Conservation (phyloP, 352 stramenopile species). For the Globisporangium paroecandrum region DNA sequence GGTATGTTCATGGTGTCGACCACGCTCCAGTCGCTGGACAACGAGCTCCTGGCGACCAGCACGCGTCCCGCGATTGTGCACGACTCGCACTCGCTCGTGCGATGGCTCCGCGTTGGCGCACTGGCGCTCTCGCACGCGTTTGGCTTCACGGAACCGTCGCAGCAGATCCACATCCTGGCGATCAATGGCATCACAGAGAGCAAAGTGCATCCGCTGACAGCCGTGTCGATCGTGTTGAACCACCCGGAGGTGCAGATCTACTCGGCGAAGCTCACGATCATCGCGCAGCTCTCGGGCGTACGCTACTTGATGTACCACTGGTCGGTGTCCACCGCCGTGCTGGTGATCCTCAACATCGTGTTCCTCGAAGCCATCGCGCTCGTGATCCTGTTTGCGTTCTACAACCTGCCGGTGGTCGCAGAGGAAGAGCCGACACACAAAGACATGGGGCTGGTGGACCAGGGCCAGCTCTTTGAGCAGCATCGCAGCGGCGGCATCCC, state of each 20-base stretch:
- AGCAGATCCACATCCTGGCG: conserved; percentile 46
- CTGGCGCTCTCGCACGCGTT: conserved; percentile 59
- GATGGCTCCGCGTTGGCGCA: conserved; percentile 37
- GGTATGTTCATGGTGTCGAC: conserved; percentile 80
- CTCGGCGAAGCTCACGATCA: conserved; percentile 69
- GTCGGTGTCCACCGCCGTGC: conserved; percentile 59
- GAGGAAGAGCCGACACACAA: conserved; percentile 8
- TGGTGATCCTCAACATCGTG: conserved; percentile 78
- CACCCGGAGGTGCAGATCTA: conserved; percentile 72
- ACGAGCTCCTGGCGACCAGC: conserved; percentile 40
- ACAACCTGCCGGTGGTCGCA: conserved; percentile 39
- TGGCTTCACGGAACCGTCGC: conserved; percentile 50
- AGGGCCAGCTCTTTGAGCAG: conserved; percentile 24
- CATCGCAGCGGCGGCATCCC: conserved; percentile 26
- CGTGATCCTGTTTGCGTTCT: conserved; percentile 65
- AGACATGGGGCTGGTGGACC: conserved; percentile 14
- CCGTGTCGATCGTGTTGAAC: conserved; percentile 54
- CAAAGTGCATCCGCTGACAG: conserved; percentile 44
- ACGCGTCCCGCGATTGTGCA: conserved; percentile 57
- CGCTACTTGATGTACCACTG: conserved; percentile 88
- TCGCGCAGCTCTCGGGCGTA: conserved; percentile 75
- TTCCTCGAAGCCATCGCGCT: conserved; percentile 66
- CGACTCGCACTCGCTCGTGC: conserved; percentile 55
- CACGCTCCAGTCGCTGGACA: conserved; percentile 29
- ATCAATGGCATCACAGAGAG: conserved; percentile 74